phyloP scores from a whole-genome alignment of 352 stramenopile genomes.

The Pythium myriotylum region DNA sequence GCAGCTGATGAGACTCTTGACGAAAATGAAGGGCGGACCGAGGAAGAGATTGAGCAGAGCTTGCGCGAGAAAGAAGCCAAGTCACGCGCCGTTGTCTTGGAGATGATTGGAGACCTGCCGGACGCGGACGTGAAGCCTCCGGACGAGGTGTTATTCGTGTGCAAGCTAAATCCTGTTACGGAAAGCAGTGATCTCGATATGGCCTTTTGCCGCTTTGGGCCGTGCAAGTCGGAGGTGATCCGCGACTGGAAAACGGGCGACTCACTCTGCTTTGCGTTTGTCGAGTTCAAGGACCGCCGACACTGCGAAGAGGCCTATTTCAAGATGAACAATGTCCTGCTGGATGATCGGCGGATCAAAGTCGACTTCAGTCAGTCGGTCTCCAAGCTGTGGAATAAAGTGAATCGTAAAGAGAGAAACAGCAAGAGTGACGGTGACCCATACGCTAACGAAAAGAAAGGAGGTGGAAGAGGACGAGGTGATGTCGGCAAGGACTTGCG shows the following conservation, averaged over 20 bases:
- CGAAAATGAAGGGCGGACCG: constrained; percentile 66
- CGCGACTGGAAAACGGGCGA: constrained; percentile 97
- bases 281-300: constrained; percentile 96
- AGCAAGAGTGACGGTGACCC: constrained; percentile 56
- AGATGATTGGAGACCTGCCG: constrained; percentile 99
- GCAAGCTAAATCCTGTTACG: constrained; percentile 94
- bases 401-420: constrained; percentile 63
- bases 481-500: constrained; percentile 42
- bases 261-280: constrained; percentile 98
- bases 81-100: constrained; percentile 95
- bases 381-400: constrained; percentile 96
- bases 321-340: constrained; percentile 99
- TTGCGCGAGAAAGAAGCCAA: constrained; percentile 92
- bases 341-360: constrained; percentile 96
- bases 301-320: constrained; percentile 97
- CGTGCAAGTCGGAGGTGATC: constrained; percentile 94
- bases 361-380: constrained; percentile 99
- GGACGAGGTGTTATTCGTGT: constrained; percentile 99
- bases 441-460: constrained; percentile 40
- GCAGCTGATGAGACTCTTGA: constrained; percentile 88
- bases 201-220: constrained; percentile 93
- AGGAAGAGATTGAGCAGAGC: constrained; percentile 91
- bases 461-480: constrained; percentile 17
- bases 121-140: constrained; percentile 97
- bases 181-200: constrained; percentile 94